Evolutionary conservation across 2,329 filamentous ascomycete species (phyloP), one percentile per base, ranked within the genome.

Genomic region (Sarocladiaceae sp.): DNA sequence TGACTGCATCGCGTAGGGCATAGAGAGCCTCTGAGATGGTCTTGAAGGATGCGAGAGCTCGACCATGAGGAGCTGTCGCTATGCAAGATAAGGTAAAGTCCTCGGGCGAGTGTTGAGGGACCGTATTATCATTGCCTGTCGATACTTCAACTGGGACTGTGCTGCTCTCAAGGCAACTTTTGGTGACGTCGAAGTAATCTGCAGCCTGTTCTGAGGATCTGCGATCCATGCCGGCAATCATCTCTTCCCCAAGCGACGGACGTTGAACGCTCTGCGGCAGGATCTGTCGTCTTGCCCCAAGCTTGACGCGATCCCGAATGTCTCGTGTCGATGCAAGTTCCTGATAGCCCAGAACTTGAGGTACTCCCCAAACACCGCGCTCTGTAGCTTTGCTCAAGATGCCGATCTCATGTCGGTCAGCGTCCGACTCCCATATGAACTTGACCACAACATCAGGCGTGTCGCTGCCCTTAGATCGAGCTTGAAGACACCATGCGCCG

Each of bases 1-100:
- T 60, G 42, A 68, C 58, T 12, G 57, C 57, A 44, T 68, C 63
- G 4, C 56, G 55, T 15, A 61, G 47, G 1, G 53, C 56, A 34
- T 55, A 48, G 2, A 70, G 53, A 9, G 70, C 49, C 47, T 69
- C 61, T 29, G 12, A 29, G 7, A 56, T 45, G 2, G 54, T 53
- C 9, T 23, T 2, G 45, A 61, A 68, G 20, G 50, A 39, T 23
- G 51, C 37, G 1, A 57, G 29, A 2, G 50, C 33, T 1, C 47
- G 47, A 6, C 54, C 50, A 3, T 48, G 44, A 2, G 49, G 53
- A 3, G 44, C 42, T 5, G 51, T 33, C 12, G 53, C 41, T 1
- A 50, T 19, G 18, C 44, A 51, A 2, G 26, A 32, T 9, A 43
- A 16, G 11, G 15, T 24, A 18, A 43, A 33, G 7, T 32, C 23